Conservation (phyloP, 352 stramenopile species). For the Phytophthora constricta region DNA sequence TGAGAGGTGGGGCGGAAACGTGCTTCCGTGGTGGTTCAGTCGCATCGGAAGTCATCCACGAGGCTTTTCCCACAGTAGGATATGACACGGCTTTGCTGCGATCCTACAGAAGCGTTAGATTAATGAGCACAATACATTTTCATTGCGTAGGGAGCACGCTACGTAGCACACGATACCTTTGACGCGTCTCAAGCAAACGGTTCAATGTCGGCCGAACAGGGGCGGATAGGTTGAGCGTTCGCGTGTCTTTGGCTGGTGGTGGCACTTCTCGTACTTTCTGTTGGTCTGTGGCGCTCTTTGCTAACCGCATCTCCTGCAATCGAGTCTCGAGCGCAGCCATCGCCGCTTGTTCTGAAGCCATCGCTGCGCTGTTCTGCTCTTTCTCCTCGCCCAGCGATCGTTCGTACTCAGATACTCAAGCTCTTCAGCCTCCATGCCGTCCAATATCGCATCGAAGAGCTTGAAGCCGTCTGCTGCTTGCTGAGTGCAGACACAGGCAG, state of each 20-base stretch:
- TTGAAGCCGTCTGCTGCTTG: slow-evolving; percentile 67
- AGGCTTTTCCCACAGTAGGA: slow-evolving; percentile 62
- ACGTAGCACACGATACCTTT: slow-evolving; percentile 27
- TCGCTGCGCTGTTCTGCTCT: slow-evolving; percentile 23
- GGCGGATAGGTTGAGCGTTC: slow-evolving; percentile 1
- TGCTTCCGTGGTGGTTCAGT: slow-evolving; percentile 15
- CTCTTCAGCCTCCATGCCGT: slow-evolving; percentile 81
- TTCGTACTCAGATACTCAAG: slow-evolving; percentile 66
- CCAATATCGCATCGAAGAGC: slow-evolving; percentile 79
- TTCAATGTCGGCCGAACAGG: slow-evolving; percentile 5
- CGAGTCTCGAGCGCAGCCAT: slow-evolving; percentile 56
- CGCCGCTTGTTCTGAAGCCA: slow-evolving; percentile 15
- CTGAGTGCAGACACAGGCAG: slow-evolving; percentile 34
- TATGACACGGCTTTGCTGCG: slow-evolving; percentile 50
- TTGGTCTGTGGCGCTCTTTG: slow-evolving; percentile 33
- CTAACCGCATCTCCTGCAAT: slow-evolving; percentile 57
- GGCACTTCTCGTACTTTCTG: slow-evolving; percentile 25
- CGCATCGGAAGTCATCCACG: slow-evolving; percentile 57
- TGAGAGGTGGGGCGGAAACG: slow-evolving; percentile 41
- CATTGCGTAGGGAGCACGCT: background rate
- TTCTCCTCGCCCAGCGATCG: slow-evolving; percentile 38
- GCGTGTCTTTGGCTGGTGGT: slow-evolving; percentile 7
- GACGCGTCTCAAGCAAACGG: slow-evolving; percentile 15
- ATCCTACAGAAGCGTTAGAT: slow-evolving; percentile 23
- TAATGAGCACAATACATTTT: no score